Evolutionary conservation across 2,329 filamentous ascomycete species (phyloP).

Genomic region (Blumeria hordei): DNA sequence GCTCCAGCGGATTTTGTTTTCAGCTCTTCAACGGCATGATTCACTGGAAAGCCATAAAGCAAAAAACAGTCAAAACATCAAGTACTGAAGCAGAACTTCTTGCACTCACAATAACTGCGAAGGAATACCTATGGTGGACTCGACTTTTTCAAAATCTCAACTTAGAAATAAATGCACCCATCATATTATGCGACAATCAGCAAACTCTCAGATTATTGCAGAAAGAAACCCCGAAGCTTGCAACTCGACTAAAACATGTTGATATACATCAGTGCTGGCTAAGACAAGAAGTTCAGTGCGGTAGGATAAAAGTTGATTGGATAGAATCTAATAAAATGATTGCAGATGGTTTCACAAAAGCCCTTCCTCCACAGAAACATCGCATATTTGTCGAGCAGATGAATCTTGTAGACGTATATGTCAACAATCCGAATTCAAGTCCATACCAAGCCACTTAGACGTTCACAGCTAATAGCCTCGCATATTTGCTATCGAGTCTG

Average conservation of each 20-base stretch:
- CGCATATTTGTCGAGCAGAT: not conserved
- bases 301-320: not conserved
- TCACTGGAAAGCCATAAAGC: not conserved
- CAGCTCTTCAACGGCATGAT: not conserved
- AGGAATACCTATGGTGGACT: not conserved
- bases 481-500: too few relatives aligned
- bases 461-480: too few relatives aligned
- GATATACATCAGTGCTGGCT: not conserved
- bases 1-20: not conserved
- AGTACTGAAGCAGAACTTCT: not conserved
- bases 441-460: not conserved
- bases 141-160: not conserved
- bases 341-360: not conserved
- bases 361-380: not conserved
- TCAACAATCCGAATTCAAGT: not conserved
- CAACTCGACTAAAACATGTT: slow-evolving; percentile 3
- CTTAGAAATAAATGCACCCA: not conserved
- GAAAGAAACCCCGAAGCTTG: slow-evolving; percentile 2
- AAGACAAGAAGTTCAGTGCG: slow-evolving; percentile 7
- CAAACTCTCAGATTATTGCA: slow-evolving; percentile 4
- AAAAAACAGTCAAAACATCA: not conserved
- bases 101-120: not conserved
- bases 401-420: not conserved
- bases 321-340: not conserved
- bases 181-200: not conserved